Evolutionary conservation across 345 rosid species (phyloP).

Genomic region (Moringa oleifera): DNA sequence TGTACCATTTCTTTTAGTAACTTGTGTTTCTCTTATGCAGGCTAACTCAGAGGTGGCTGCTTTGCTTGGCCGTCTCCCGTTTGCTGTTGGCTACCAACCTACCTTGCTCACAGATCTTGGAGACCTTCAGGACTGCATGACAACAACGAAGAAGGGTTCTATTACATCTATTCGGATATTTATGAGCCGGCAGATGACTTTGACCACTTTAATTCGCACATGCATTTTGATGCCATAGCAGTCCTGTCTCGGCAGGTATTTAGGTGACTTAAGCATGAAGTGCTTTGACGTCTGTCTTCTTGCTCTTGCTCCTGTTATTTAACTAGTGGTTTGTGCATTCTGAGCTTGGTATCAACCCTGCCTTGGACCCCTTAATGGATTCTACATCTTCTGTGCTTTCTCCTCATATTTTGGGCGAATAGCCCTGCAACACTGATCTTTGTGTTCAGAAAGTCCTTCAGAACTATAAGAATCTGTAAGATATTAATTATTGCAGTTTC

Average conservation of each 20-base stretch:
- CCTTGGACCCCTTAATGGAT: slow-evolving; percentile 96
- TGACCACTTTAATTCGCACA: slow-evolving; percentile 97
- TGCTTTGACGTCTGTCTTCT: too few relatives aligned
- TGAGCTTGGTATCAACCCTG: slow-evolving; percentile 98
- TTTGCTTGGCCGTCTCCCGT: slow-evolving; percentile 96
- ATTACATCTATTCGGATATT: slow-evolving; percentile 97
- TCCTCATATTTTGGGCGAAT: slow-evolving; percentile 92
- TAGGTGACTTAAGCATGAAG: background rate
- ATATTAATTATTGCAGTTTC: slow-evolving; percentile 94
- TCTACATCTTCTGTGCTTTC: slow-evolving; percentile 98
- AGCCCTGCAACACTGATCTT: slow-evolving; percentile 94
- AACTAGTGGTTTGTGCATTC: too few relatives aligned
- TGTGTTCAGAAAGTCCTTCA: slow-evolving; percentile 97
- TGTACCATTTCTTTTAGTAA: too few relatives aligned
- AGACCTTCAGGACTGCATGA: slow-evolving; percentile 96
- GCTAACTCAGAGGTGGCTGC: slow-evolving; percentile 99
- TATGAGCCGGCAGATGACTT: slow-evolving; percentile 99
- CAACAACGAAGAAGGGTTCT: slow-evolving; percentile 98
- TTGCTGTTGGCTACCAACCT: slow-evolving; percentile 99
- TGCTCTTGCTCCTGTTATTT: too few relatives aligned
- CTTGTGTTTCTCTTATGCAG: slow-evolving; percentile 25
- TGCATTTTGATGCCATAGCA: slow-evolving; percentile 98
- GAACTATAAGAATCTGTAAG: slow-evolving; percentile 97
- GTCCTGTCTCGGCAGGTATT: slow-evolving; percentile 92
- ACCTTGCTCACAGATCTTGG: slow-evolving; percentile 99